Percentiles rank a stretch among this genome's conserved stretches.
Evolutionary conservation across 1,284 basidiomycete genomes (phyloP).

Genomic region (Cutaneotrichosporon sp.): DNA sequence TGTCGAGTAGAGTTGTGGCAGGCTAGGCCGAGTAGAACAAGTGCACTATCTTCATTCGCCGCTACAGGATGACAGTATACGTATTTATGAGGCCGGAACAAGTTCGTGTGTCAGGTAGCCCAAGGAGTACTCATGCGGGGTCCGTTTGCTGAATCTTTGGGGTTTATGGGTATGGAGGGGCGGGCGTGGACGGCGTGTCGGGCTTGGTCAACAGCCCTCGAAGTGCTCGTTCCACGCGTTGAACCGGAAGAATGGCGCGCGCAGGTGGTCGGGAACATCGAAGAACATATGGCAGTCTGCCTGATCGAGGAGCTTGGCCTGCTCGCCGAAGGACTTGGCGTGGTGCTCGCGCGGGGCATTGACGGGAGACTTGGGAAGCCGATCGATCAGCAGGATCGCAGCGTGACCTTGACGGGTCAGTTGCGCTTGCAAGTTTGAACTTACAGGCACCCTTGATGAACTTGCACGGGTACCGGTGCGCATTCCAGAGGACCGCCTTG

Average conservation of each 20-base stretch:
- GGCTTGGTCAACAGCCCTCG: not conserved
- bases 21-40: conserved; percentile 4
- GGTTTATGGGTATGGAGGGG: too few relatives aligned
- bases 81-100: not conserved
- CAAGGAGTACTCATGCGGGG: not conserved
- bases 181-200: too few relatives aligned
- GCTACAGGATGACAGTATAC: conserved; percentile 8
- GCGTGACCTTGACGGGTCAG: not conserved
- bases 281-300: not conserved
- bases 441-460: not conserved
- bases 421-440: not conserved
- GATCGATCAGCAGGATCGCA: not conserved
- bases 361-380: too few relatives aligned
- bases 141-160: not conserved
- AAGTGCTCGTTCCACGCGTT: conserved; percentile 3
- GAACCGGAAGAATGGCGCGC: conserved; percentile 6
- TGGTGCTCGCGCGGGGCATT: not conserved
- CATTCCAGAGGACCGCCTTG: conserved; percentile 7
- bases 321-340: not conserved
- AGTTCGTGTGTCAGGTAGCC: not conserved
- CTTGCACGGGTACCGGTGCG: not conserved
- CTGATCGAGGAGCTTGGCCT: not conserved
- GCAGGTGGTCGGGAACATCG: not conserved
- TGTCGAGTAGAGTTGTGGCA: conserved; percentile 1
- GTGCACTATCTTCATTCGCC: conserved; percentile 9